These are phyloP conservation scores for Vitis cinerea DNA, from an alignment of 164 flowering plant genomes.

Conservation along the genomic window DNA sequence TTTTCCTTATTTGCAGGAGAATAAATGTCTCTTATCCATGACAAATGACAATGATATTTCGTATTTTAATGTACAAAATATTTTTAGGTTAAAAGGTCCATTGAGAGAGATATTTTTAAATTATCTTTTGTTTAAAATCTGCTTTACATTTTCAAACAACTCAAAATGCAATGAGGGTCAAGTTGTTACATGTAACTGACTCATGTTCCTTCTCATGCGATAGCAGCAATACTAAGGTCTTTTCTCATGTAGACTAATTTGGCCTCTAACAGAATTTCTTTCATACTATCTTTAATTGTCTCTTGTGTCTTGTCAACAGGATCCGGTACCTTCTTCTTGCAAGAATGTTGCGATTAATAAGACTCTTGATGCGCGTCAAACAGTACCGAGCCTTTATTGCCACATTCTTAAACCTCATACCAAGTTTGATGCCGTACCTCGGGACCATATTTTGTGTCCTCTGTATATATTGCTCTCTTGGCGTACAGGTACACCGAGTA, in stretches of 20 bases:
- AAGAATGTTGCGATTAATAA: slow-evolving; percentile 83
- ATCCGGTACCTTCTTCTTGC: slow-evolving; percentile 97
- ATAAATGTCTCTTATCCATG: too few relatives aligned
- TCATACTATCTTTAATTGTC: neutral
- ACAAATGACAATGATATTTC: too few relatives aligned
- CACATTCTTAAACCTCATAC: slow-evolving; percentile 85
- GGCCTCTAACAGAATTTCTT: neutral
- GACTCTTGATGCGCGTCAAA: slow-evolving; percentile 79
- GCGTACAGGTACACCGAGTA: slow-evolving; percentile 68
- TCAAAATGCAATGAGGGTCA: too few relatives aligned
- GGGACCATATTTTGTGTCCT: slow-evolving; percentile 86
- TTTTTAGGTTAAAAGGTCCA: too few relatives aligned
- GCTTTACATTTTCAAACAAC: too few relatives aligned
- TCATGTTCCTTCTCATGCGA: too few relatives aligned
- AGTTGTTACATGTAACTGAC: too few relatives aligned
- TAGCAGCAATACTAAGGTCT: too few relatives aligned
- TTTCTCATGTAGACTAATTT: neutral
- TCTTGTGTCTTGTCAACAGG: slow-evolving; percentile 49
- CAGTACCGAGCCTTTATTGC: slow-evolving; percentile 84
- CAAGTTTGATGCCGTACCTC: slow-evolving; percentile 94
- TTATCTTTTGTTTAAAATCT: too few relatives aligned
- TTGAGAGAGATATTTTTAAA: too few relatives aligned
- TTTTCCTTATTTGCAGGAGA: too few relatives aligned
- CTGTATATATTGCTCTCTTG: slow-evolving; percentile 88
- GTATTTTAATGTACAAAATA: too few relatives aligned